Percentiles rank a stretch among this genome's conserved stretches.
Evolutionary conservation across 441 rosid genomes (phyloP).

Genomic region (Aleurites moluccanus): DNA sequence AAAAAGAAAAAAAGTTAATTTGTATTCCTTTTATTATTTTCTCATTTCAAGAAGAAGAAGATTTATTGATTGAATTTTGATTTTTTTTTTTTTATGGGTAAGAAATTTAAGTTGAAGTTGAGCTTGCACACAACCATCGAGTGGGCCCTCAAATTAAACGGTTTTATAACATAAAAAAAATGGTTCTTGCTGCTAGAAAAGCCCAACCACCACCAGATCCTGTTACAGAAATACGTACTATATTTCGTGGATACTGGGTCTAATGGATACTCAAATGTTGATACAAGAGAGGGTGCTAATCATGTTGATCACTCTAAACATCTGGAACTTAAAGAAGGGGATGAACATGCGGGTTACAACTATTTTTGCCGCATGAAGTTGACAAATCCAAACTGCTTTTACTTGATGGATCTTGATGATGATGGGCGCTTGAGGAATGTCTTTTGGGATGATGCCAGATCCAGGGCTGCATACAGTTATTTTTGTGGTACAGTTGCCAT

Average conservation of each 20-base stretch:
- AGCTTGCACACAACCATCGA: slow-evolving; percentile 53
- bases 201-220: slow-evolving; percentile 38
- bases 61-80: too few relatives aligned
- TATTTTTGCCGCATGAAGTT: slow-evolving; percentile 54
- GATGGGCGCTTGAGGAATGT: slow-evolving; percentile 44
- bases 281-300: slow-evolving; percentile 30
- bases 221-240: slow-evolving; percentile 43
- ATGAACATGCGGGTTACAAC: slow-evolving; percentile 47
- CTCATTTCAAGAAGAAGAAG: too few relatives aligned
- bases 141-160: slow-evolving; percentile 44
- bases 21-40: too few relatives aligned
- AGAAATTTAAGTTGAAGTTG: slow-evolving; percentile 49
- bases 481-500: slow-evolving; percentile 42
- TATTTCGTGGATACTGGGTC: slow-evolving; percentile 31
- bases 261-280: slow-evolving; percentile 31
- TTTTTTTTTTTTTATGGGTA: too few relatives aligned
- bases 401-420: slow-evolving; percentile 48
- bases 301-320: slow-evolving; percentile 39
- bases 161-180: slow-evolving; percentile 47
- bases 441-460: slow-evolving; percentile 51
- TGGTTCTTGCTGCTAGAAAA: slow-evolving; percentile 44
- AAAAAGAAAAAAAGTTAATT: too few relatives aligned
- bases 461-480: slow-evolving; percentile 36
- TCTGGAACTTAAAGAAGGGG: slow-evolving; percentile 53
- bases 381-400: slow-evolving; percentile 53